Conservation (phyloP, 768 basidiomycete genomes). For the Crepidotus variabilis region DNA sequence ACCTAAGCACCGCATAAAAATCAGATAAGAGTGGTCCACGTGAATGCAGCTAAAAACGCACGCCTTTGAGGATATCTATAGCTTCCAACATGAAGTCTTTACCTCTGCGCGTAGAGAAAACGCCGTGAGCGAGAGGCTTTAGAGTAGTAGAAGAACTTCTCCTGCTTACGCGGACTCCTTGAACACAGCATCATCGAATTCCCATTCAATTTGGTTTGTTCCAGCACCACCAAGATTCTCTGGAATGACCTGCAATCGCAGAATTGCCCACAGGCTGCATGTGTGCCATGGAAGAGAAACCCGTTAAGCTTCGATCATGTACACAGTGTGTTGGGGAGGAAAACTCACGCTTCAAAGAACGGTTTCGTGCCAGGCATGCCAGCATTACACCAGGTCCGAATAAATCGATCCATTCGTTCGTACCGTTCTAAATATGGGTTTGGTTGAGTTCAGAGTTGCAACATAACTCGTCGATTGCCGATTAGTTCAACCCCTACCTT, state of each 20-base stretch:
- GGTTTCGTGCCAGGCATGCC: slow-evolving; percentile 89
- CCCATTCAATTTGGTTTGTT: slow-evolving; percentile 72
- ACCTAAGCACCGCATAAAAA: slow-evolving; percentile 23
- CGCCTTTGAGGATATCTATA: slow-evolving; percentile 87
- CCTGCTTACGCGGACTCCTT: slow-evolving; percentile 85
- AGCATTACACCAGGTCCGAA: slow-evolving; percentile 79
- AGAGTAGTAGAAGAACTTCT: slow-evolving; percentile 7
- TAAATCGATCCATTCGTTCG: slow-evolving; percentile 71
- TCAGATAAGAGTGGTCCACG: slow-evolving; percentile 7
- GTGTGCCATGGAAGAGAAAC: slow-evolving; percentile 5
- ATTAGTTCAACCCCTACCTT: slow-evolving; percentile 37
- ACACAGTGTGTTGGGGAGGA: not conserved
- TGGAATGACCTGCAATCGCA: slow-evolving; percentile 80
- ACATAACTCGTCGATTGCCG: not conserved
- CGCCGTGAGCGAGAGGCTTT: slow-evolving; percentile 16
- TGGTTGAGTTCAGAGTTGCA: slow-evolving; percentile 2
- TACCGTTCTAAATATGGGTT: slow-evolving; percentile 49
- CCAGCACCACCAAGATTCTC: slow-evolving; percentile 82
- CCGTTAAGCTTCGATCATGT: slow-evolving; percentile 5
- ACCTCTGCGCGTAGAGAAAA: slow-evolving; percentile 49
- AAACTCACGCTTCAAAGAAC: slow-evolving; percentile 65
- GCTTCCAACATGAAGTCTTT: slow-evolving; percentile 95
- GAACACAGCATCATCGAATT: slow-evolving; percentile 92
- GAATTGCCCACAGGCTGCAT: slow-evolving; percentile 62
- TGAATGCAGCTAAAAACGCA: slow-evolving; percentile 35